Evolutionary conservation across 306 rosid genomes (phyloP), one percentile per base, ranked within the genome.

Genomic region (Quercus glauca): DNA sequence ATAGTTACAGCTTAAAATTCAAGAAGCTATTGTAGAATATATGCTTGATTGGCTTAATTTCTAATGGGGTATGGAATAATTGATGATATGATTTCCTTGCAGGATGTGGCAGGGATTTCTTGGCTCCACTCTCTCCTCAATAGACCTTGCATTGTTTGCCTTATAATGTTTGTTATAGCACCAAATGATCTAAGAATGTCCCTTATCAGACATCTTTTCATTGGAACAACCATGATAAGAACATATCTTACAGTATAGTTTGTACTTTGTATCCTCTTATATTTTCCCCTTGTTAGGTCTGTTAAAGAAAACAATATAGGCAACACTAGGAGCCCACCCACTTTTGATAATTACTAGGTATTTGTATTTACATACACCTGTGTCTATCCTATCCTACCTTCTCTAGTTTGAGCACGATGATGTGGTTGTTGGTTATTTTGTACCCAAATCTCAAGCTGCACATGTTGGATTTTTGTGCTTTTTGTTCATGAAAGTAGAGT

Each of bases 101-200:
- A 95, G 98, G 99, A 91, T 93, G 99, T 93, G 93, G 93, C 86
- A 91, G 73, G 99, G 99, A 77, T 95, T 95, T 86, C 98, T 95
- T 6, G 99, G 99, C 69, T 91, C 99, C 9, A 83, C 91, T 15
- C 93, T 95, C 70, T 90, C 99, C 43, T 93, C 96, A 1, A 86
- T 80, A 17, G 98, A 91, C 75, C 96, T 95, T n/a, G 60, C 81
- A 65, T 68, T 88, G 71, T 95, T 95, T 85, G 96, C 98, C 35
- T 78, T 93, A 67, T 95, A 93, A 90, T 93, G 96, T 95, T 95
- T 87, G 83, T 91, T 73, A 76, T 91, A 79, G 93, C 99, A 59
- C 97, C 99, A 74, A 93, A 91, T 85, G 82, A 88, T 81, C 84
- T 95, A 86, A 90, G 98, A 89, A 93, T 86, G 92, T 8, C 79